These are phyloP conservation scores for Dicorynia guianensis DNA, from an alignment of 306 rosid species.

Conservation along the genomic window DNA sequence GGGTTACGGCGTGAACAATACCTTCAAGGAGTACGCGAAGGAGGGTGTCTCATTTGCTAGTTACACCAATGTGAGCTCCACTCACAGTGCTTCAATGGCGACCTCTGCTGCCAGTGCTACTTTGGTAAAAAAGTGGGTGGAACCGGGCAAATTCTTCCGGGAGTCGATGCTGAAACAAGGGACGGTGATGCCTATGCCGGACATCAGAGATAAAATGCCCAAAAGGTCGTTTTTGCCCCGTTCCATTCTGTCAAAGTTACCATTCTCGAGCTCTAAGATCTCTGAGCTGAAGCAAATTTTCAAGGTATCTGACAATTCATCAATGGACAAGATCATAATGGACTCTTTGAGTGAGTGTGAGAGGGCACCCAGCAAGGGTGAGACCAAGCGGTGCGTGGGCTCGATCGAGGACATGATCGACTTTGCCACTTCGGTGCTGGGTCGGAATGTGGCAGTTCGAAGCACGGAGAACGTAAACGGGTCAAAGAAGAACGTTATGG, in stretches of 20 bases:
- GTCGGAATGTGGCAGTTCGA: slow-evolving; percentile 61
- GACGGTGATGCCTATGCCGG: slow-evolving; percentile 76
- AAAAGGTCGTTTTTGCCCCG: slow-evolving; percentile 87
- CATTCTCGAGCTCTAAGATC: slow-evolving; percentile 61
- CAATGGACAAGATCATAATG: slow-evolving; percentile 62
- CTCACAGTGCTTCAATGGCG: slow-evolving; percentile 20
- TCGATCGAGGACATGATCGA: slow-evolving; percentile 86
- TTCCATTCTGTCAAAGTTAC: slow-evolving; percentile 60
- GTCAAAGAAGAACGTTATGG: slow-evolving; percentile 49
- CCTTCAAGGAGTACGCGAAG: slow-evolving; percentile 71
- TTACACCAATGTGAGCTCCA: slow-evolving; percentile 50
- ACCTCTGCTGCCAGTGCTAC: slow-evolving; percentile 36
- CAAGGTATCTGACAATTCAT: slow-evolving; percentile 66
- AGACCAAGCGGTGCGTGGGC: slow-evolving; percentile 81
- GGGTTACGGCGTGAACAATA: slow-evolving; percentile 67
- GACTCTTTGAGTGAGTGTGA: slow-evolving; percentile 69
- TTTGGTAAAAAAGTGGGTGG: slow-evolving; percentile 67
- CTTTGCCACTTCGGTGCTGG: slow-evolving; percentile 69
- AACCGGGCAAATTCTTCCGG: slow-evolving; percentile 87
- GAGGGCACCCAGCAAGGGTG: slow-evolving; percentile 71
- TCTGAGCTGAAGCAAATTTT: slow-evolving; percentile 62
- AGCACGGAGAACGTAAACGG: slow-evolving; percentile 66
- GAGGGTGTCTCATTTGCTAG: slow-evolving; percentile 44
- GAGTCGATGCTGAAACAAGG: slow-evolving; percentile 72
- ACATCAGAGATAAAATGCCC: slow-evolving; percentile 74